Evolutionary conservation across 129 eudicot species (phyloP).

Genomic region (Mikania micrantha): DNA sequence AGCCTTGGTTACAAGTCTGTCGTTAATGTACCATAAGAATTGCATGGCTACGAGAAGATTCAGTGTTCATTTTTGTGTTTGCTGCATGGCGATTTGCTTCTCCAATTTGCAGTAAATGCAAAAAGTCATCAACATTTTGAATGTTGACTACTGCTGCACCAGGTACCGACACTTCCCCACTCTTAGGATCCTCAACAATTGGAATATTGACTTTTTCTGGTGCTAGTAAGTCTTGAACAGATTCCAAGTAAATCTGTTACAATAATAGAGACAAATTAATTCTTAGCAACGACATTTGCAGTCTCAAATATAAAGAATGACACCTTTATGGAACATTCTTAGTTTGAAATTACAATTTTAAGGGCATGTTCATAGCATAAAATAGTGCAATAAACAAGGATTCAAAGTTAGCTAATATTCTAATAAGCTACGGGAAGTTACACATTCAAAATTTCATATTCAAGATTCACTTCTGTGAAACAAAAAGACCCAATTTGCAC

Average conservation of each 20-base stretch:
- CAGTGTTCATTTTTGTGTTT: slow-evolving; percentile 89
- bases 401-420: not conserved
- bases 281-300: slow-evolving; percentile 7
- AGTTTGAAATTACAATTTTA: too few species aligned
- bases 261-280: slow-evolving; percentile 1
- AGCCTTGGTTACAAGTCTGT: not conserved
- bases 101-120: slow-evolving; percentile 67
- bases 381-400: not conserved
- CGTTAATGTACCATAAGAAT: slow-evolving; percentile 69
- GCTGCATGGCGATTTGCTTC: slow-evolving; percentile 98
- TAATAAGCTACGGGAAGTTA: too few species aligned
- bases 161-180: slow-evolving; percentile 82
- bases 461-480: too few species aligned
- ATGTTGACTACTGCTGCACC: slow-evolving; percentile 69
- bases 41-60: slow-evolving; percentile 99
- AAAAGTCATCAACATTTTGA: slow-evolving; percentile 66
- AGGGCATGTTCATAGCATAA: not conserved
- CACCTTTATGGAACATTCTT: not conserved
- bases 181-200: slow-evolving; percentile 83
- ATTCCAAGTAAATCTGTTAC: slow-evolving; percentile 84
- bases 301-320: not conserved
- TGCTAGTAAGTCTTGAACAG: slow-evolving; percentile 91
- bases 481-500: too few species aligned
- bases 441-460: too few species aligned
- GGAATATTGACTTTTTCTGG: slow-evolving; percentile 88